Base-by-base conservation (phyloP, 495 filamentous ascomycete genomes). In the Hypoxylon subgilvum region DNA sequence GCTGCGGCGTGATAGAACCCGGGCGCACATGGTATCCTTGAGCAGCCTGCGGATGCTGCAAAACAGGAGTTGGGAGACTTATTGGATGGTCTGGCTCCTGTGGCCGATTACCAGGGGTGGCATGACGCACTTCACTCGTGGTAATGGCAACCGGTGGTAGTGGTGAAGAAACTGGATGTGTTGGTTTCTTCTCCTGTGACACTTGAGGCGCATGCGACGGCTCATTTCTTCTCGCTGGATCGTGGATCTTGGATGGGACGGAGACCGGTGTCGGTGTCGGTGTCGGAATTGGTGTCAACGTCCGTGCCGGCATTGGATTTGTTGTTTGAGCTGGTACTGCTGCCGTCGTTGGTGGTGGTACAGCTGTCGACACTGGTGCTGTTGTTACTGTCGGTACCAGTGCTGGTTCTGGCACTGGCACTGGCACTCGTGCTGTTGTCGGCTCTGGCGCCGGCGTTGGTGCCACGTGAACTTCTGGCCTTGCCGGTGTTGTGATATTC, bases 271-370 rank as follows among this genome's bases (percentile, higher is more conserved):
- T 36, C 27, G 41, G 52, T 22, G 16, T 80, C 81, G 69, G 81
- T 74, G 43, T 79, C 77, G 63, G 75, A 74, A 25, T 58, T 81
- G 55, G 78, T 76, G 53, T 76, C 75, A 18, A 76, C 79, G 61
- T 74, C 78, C 25, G 67, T 77, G 30, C 61, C 78, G 63, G 40
- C 4, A 48, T 30, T 13, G 44, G 54, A 17, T 63, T 58, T 9
- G 62, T 49, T 3, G 36, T 44, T 9, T 40, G 56, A 14, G 42
- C 30, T 64, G 48, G 61, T 44, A 59, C 54, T 56, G 48, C 63
- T 34, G 66, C 45, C 41, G 51, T 32, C 7, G 21, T 43, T 60
- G 58, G 63, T 39, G 8, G 51, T 19, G 50, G 57, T 30, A 54
- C 49, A 4, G 58, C 27, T n/a, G 23, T 76, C 75, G 19, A 76